Evolutionary conservation across 2,329 filamentous ascomycete genomes (phyloP), one percentile per base, ranked within the genome.

Genomic region (Arthrocladium fulminans): DNA sequence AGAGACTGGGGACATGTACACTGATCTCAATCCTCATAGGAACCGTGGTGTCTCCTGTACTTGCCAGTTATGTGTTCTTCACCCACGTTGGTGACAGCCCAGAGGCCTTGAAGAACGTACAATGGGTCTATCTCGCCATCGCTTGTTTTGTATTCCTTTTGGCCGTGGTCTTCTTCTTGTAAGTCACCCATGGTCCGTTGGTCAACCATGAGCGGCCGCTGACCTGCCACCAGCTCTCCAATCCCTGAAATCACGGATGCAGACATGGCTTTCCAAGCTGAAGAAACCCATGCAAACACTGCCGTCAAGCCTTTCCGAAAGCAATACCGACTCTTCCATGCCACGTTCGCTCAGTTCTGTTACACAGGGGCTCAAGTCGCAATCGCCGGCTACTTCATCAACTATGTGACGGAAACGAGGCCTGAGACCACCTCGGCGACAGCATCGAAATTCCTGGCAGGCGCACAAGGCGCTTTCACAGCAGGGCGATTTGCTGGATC

Each of bases 101-200:
- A 8, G 64, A 66, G 24, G 76, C 75, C 0, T 72, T 90, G 2
- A 72, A 73, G 55, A 81, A 80, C 48, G 84, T 88, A 1, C 83
- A 88, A 65, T 88, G 80, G 79, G 81, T 86, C 0, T 92, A 90
- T 58, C 74, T 92, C 8, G 83, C 81, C 43, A 82, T 90, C 51
- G 86, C 81, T 4, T 69, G 75, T 59, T 88, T 87, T 54, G 84
- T 86, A 17, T 79, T 79, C 54, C 57, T 78, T 2, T 72, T 88
- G 3, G 84, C 80, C 0, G 63, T 71, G 6, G 67, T 81, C 7
- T 85, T 86, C 62, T 82, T 78, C 65, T 60, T 86, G 42, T 45
- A 45, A 35, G 42, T 3, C 12, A 5, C 13, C 6, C n/a, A 6
- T 7, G n/a, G 17, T 15, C 13, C n/a, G 7, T 35, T 6, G 10